These are phyloP conservation scores for Sugiyamaella chiloensis DNA, from an alignment of 805 yeast species.

Conservation along the genomic window DNA sequence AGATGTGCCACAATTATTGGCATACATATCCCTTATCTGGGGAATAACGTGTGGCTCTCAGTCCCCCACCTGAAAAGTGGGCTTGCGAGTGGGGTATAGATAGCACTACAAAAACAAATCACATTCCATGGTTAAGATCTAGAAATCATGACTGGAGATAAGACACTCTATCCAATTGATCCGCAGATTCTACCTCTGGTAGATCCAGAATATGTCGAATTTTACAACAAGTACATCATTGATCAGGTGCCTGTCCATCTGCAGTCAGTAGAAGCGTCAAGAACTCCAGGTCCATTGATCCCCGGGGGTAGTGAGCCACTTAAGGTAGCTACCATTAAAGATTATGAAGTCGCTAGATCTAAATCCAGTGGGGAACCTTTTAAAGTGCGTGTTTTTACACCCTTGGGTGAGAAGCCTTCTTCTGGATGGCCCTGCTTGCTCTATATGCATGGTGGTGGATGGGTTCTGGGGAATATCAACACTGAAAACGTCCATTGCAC, in stretches of 20 bases:
- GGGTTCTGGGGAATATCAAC: constrained; percentile 39
- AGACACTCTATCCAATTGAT: constrained; percentile 25
- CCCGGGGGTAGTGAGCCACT: constrained; percentile 17
- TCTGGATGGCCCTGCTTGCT: constrained; percentile 39
- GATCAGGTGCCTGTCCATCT: constrained; percentile 16
- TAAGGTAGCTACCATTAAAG: constrained; percentile 8
- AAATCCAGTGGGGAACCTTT: constrained; percentile 26
- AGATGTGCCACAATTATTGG: no score
- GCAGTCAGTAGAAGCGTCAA: constrained; percentile 16
- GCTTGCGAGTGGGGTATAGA: no score
- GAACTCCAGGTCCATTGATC: constrained; percentile 14
- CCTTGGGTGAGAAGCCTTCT: constrained; percentile 34
- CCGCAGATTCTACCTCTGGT: constrained; percentile 31
- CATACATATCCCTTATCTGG: no score
- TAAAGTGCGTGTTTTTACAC: constrained; percentile 37
- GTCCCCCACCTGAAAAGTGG: no score
- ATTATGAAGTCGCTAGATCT: constrained; percentile 24
- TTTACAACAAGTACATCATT: constrained; percentile 34
- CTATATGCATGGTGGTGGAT: constrained; percentile 46
- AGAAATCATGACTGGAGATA: not conserved
- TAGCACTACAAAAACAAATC: no score
- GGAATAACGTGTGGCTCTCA: no score
- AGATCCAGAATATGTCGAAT: constrained; percentile 40
- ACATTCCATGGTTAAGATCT: no score
- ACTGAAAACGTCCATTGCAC: constrained; percentile 45